Conservation (phyloP, 2,329 filamentous ascomycete species). For the Fulvia fulva region DNA sequence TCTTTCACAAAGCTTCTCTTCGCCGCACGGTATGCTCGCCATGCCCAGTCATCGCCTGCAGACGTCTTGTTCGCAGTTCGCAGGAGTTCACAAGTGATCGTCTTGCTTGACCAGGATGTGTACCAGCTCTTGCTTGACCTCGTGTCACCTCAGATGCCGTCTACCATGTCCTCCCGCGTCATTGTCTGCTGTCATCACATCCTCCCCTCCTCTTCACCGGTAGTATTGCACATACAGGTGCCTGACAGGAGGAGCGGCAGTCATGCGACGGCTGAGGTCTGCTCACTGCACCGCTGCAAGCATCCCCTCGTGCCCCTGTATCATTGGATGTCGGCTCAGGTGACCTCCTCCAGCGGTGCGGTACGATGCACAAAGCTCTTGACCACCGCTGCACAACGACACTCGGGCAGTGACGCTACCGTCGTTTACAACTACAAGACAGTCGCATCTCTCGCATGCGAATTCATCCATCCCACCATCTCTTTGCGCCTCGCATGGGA, state of each 20-base stretch:
- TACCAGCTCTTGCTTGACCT: background rate
- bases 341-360: too few relatives aligned
- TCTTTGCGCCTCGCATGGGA: background rate
- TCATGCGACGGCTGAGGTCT: background rate
- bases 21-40: background rate
- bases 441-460: background rate
- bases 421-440: background rate
- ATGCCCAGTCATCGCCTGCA: too few relatives aligned
- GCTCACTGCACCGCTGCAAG: background rate
- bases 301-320: too few relatives aligned
- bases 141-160: background rate
- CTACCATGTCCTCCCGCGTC: background rate
- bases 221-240: background rate
- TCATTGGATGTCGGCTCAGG: too few relatives aligned
- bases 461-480: background rate
- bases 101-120: background rate
- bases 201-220: background rate
- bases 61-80: conserved; percentile 10
- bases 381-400: background rate
- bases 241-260: background rate
- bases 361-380: background rate
- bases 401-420: background rate
- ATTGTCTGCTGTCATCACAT: background rate
- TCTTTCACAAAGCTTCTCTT: background rate
- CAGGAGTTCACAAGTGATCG: background rate